Base-by-base conservation (phyloP, 2,329 filamentous ascomycete species). In the Penicillium nordicum region DNA sequence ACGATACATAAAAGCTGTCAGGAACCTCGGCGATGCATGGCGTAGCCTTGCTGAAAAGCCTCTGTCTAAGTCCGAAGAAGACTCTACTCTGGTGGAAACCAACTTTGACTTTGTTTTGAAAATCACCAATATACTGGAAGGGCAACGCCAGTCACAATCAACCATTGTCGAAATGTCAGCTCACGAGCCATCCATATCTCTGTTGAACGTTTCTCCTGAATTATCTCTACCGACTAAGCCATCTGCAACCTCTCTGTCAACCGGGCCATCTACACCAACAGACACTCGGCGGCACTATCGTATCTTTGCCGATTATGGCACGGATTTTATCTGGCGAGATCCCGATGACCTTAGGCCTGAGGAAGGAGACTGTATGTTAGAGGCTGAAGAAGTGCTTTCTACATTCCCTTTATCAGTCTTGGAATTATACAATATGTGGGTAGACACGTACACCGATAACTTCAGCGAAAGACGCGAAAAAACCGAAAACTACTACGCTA, bases 231-330 rank as follows among this genome's bases (percentile, higher is more conserved):
- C 27, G 27, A 29, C 27, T 10, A 29, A 29, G 27, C 9, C 27
- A 29, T 29, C 27, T 29, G 2, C 27, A 1, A 29, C 7, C 27
- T 29, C 27, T 29, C 8, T 9, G 8, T 29, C 27, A 8, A 29
- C 27, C 8, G 27, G 27, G 27, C 8, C 2, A 29, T 29, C 8
- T 10, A 21, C 21, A 2, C 2, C 27, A 29, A 10, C 8, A 9
- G 18, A 50, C 27, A 1, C 7, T 11, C 47, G 44, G n/a, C 56
- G 50, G 1, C 58, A 63, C 40, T 66, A 63, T 25, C 57, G 59
- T 10, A 66, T 63, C 14, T 58, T 61, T 34, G 42, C 62, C 10
- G 65, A 66, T 21, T 63, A 59, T 32, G 57, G 59, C 21, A 61
- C 60, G 8, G 54, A 54, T 16, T 64, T 64, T 14, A 53, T 66